Conservation (phyloP, 2,329 filamentous ascomycete species). For the Orbilia ellipsospora region DNA sequence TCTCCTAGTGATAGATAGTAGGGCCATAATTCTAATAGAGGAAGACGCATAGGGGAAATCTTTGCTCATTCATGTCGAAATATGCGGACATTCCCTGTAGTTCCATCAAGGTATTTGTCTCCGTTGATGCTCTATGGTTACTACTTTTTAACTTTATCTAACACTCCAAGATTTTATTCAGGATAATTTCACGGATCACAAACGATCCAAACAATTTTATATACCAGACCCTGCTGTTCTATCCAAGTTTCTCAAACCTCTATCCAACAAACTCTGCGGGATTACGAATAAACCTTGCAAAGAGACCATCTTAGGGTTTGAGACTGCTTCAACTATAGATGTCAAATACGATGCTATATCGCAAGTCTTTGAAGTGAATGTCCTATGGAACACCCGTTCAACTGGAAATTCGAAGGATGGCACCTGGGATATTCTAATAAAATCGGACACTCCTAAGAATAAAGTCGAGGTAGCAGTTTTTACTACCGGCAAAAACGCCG, state of each 20-base stretch:
- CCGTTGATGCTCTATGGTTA: neutral
- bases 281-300: constrained; percentile 30
- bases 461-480: constrained; percentile 57
- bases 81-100: constrained; percentile 33
- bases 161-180: constrained; percentile 1
- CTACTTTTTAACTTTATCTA: neutral
- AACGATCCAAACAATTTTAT: constrained; percentile 34
- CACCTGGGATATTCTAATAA: constrained; percentile 31
- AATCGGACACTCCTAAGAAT: constrained; percentile 12
- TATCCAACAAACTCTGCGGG: constrained; percentile 37
- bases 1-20: neutral
- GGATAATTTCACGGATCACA: constrained; percentile 20
- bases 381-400: constrained; percentile 51
- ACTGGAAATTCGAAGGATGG: constrained; percentile 41
- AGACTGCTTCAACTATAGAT: constrained; percentile 56
- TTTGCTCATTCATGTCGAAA: constrained; percentile 39
- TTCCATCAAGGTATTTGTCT: constrained; percentile 30
- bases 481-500: constrained; percentile 46
- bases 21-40: constrained; percentile 13
- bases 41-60: constrained; percentile 31
- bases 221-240: constrained; percentile 10
- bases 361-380: constrained; percentile 54
- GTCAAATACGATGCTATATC: constrained; percentile 57
- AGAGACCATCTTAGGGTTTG: constrained; percentile 38
- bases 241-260: constrained; percentile 12